A percentile compares a stretch with the other conserved stretches of the same genome.
phyloP scores from a whole-genome alignment of 257 asterid species.

The Perilla frutescens region DNA sequence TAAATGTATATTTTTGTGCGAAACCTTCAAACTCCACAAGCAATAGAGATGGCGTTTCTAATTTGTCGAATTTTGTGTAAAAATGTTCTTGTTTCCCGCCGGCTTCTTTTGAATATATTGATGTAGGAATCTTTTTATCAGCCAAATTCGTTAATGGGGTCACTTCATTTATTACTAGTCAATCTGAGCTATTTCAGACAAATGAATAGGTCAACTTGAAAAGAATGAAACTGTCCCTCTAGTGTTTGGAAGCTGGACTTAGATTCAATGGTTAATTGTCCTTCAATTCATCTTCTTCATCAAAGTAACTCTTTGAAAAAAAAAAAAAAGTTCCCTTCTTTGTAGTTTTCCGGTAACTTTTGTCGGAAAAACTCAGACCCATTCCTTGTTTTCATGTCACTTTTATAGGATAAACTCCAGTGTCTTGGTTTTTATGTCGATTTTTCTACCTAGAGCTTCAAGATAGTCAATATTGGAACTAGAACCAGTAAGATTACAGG shows the following conservation, averaged over 20 bases:
- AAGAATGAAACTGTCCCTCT: background rate
- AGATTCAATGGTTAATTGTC: background rate
- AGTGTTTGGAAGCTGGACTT: conserved; percentile 1
- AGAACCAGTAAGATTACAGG: background rate
- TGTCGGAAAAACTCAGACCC: background rate
- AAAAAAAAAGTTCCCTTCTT: background rate
- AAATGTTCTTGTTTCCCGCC: background rate
- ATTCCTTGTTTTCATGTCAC: too few species aligned
- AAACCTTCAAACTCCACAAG: background rate
- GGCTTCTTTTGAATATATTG: background rate
- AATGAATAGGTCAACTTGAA: background rate
- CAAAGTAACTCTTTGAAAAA: background rate
- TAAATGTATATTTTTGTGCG: background rate
- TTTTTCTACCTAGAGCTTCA: too few species aligned
- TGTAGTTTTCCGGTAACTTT: background rate
- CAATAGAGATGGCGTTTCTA: background rate
- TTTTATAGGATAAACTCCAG: too few species aligned
- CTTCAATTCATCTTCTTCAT: background rate
- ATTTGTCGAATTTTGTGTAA: background rate
- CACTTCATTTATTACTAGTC: background rate
- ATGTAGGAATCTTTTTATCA: background rate
- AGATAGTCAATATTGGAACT: background rate
- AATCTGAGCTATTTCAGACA: background rate
- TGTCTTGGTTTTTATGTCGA: too few species aligned
- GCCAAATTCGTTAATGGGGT: background rate